phyloP scores from a whole-genome alignment of 2,329 filamentous ascomycete species.

The Beauveria rudraprayagi region DNA sequence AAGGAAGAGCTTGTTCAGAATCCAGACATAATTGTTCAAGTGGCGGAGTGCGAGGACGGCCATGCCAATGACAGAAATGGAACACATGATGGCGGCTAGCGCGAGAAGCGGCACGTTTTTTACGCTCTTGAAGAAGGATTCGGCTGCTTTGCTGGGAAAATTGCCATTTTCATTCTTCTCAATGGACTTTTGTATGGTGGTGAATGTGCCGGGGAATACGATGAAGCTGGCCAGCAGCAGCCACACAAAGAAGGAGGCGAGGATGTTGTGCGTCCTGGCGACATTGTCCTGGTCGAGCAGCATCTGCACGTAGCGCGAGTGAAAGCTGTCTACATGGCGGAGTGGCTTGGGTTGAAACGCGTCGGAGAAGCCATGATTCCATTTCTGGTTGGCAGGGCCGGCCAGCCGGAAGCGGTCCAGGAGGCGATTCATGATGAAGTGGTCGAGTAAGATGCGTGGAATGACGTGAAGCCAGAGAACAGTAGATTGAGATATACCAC shows the following conservation, averaged over 20 bases:
- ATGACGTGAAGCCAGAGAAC: not conserved
- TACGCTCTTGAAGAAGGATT: conserved; percentile 19
- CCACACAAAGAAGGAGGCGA: conserved; percentile 33
- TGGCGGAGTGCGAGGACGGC: conserved; percentile 35
- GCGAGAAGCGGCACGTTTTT: conserved; percentile 33
- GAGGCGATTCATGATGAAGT: not conserved
- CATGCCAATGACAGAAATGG: conserved; percentile 27
- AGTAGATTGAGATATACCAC: not conserved
- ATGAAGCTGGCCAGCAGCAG: conserved; percentile 45
- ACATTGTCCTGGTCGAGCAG: conserved; percentile 39
- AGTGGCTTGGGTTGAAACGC: conserved; percentile 11
- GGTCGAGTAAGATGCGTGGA: not conserved
- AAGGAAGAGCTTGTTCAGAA: conserved; percentile 43
- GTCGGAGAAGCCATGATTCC: not conserved
- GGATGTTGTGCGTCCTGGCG: conserved; percentile 37
- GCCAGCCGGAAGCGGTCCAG: not conserved
- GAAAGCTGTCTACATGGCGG: conserved; percentile 17
- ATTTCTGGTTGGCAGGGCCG: conserved; percentile 1
- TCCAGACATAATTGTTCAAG: conserved; percentile 44
- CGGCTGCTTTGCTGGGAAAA: conserved; percentile 15
- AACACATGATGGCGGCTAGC: conserved; percentile 35
- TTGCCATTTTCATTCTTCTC: conserved; percentile 15
- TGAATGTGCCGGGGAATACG: conserved; percentile 44
- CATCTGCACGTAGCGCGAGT: conserved; percentile 37
- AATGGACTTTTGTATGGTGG: conserved; percentile 25